Evolutionary conservation across 73 alveolate species (phyloP).

Genomic region (Stentor roeselii): DNA sequence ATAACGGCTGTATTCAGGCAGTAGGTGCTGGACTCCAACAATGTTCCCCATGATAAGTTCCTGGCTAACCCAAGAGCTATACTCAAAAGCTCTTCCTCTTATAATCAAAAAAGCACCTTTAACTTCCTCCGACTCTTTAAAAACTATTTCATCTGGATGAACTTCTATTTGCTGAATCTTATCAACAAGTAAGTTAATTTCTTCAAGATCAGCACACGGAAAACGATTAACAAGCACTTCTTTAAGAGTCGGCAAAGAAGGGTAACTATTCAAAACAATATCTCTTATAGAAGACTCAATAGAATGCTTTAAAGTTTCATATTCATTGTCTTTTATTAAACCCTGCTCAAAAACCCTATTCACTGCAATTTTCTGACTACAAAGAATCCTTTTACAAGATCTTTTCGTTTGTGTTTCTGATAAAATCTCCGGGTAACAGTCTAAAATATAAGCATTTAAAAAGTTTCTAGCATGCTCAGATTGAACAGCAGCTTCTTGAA

Average conservation of each 20-base stretch:
- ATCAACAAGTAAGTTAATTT: neutral
- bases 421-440: neutral
- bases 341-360: conserved; percentile 6
- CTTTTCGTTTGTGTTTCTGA: conserved; percentile 5
- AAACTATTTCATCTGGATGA: neutral
- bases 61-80: conserved; percentile 21
- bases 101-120: conserved; percentile 13
- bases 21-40: conserved; percentile 17
- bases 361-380: neutral
- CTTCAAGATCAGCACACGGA: neutral
- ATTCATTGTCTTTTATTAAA: conserved; percentile 2
- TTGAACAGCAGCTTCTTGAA: neutral
- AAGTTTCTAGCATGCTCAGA: neutral
- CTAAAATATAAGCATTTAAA: neutral
- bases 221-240: neutral
- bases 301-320: neutral
- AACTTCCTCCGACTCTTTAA: neutral
- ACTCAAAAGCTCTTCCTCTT: neutral
- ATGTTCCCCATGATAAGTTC: conserved; percentile 10
- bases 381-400: neutral
- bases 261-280: neutral
- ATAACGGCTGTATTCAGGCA: neutral
- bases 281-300: neutral
- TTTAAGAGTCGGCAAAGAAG: conserved; percentile 4
- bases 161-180: neutral